Evolutionary conservation across 306 rosid species (phyloP).

Genomic region (Malus sylvestris): DNA sequence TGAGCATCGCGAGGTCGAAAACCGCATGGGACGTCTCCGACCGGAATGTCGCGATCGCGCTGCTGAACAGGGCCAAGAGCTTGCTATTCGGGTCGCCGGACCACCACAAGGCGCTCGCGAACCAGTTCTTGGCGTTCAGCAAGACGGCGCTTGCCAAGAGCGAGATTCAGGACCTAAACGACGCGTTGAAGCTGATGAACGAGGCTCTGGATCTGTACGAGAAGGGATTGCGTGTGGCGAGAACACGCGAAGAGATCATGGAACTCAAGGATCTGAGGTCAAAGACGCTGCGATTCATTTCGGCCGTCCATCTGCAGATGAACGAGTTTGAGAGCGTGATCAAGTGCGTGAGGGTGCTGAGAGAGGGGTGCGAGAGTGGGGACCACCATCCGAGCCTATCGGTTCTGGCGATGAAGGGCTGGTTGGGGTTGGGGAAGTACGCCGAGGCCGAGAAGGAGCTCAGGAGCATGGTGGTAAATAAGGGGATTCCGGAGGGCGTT

Average conservation of each 20-base stretch:
- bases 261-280: constrained; percentile 50
- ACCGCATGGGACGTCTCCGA: constrained; percentile 86
- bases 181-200: constrained; percentile 74
- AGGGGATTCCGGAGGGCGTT: constrained; percentile 77
- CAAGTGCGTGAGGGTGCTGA: constrained; percentile 79
- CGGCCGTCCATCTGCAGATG: constrained; percentile 76
- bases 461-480: constrained; percentile 68
- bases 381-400: constrained; percentile 84
- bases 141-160: constrained; percentile 42
- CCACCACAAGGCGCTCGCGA: constrained; percentile 48
- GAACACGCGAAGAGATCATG: constrained; percentile 39
- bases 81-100: constrained; percentile 54
- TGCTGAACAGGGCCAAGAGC: constrained; percentile 68
- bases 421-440: constrained; percentile 71
- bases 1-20: constrained; percentile 65
- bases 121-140: constrained; percentile 59
- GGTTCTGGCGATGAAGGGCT: constrained; percentile 88
- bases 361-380: constrained; percentile 54
- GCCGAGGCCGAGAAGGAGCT: constrained; percentile 86
- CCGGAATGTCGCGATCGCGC: constrained; percentile 49
- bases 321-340: constrained; percentile 76
- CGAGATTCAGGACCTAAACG: constrained; percentile 32
- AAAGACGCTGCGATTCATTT: constrained; percentile 71
- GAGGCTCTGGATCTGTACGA: constrained; percentile 80
- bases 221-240: constrained; percentile 49